Percentiles rank a stretch among this genome's conserved stretches.
phyloP scores from a whole-genome alignment of 768 basidiomycete species.

The Rhizopogon vinicolor region DNA sequence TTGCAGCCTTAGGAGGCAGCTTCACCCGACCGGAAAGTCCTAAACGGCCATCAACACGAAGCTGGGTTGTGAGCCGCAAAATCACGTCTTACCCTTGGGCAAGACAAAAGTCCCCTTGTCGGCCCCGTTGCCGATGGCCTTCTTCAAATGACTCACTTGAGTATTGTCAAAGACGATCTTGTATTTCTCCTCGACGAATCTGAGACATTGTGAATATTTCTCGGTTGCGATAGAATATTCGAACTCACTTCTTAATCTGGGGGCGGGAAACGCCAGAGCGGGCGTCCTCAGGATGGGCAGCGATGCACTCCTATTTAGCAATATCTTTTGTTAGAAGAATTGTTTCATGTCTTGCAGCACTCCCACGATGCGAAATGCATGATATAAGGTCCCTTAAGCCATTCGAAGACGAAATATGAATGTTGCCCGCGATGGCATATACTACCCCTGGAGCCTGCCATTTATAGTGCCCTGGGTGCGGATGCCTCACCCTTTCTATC shows the following conservation, averaged over 20 bases:
- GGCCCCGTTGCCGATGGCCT: constrained; percentile 75
- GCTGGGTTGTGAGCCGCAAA: neutral
- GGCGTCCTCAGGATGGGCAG: constrained; percentile 65
- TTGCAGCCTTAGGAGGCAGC: constrained; percentile 56
- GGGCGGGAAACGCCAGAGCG: constrained; percentile 85
- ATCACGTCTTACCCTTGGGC: constrained; percentile 67
- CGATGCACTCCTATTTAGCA: constrained; percentile 75
- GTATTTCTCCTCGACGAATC: constrained; percentile 83
- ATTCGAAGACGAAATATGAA: neutral
- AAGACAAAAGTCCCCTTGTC: constrained; percentile 81
- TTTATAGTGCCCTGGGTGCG: constrained; percentile 26
- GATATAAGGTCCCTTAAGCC: neutral
- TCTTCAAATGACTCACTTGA: constrained; percentile 74
- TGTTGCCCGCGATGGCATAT: neutral
- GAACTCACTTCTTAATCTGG: constrained; percentile 85
- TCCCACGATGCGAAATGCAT: neutral
- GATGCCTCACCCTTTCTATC: constrained; percentile 2
- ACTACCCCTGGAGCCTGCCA: constrained; percentile 37
- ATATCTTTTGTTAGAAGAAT: neutral
- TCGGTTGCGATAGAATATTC: constrained; percentile 10
- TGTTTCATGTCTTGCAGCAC: neutral
- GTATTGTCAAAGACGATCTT: constrained; percentile 75
- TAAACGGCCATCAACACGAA: constrained; percentile 9
- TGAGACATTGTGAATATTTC: constrained; percentile 22
- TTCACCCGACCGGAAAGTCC: constrained; percentile 56